Base-by-base conservation (phyloP, 306 rosid genomes). In the Cucurbita moschata region DNA sequence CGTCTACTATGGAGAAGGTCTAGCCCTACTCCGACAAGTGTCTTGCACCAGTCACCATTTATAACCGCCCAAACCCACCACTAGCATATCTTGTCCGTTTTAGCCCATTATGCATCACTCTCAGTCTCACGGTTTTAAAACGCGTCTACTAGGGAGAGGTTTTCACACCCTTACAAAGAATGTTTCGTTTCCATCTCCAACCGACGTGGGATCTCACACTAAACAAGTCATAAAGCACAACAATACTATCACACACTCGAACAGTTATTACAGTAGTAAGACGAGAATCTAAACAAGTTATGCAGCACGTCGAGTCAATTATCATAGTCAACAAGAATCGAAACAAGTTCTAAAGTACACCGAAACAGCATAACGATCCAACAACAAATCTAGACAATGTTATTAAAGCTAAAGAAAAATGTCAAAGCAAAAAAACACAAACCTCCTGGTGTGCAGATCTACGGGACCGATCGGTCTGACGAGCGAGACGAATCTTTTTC, bases 391-490 rank as follows among this genome's bases (percentile, higher is more conserved):
- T 1, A 14, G 53, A 69, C 26, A 69, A 69, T 10, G 43, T 15
- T 69, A 49, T 69, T 42, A 49, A 15, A 30, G 16, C 74, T 70
- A 1, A 14, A 70, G 46, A 70, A 63, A 74, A 19, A 71, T 23
- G 60, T 80, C 43, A 12, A 16, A 68, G 26, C 14, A 6, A 47
- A 59, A 30, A 44, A 80, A 49, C 79, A 83, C 84, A 53, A 77
- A 94, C 99, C 99, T 94, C 99, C 77, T 87, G 99, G 60, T 91
- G 97, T 8, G 99, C 99, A 63, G 99, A 94, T 81, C 96, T 83
- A 23, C 99, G 92, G 43, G 91, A 84, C 82, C 97, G 85, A 75
- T 94, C 99, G 65, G 92, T 86, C 81, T 94, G 97, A 18, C 99
- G 97, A 30, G 99, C 96, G 69, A 94, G 97, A 49, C 99, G 99